Percentiles rank a stretch among this genome's conserved stretches.
These are phyloP conservation scores for Herpetomonas samuelpessoai DNA, from an alignment of 208 protist genomes.

Conservation along the genomic window DNA sequence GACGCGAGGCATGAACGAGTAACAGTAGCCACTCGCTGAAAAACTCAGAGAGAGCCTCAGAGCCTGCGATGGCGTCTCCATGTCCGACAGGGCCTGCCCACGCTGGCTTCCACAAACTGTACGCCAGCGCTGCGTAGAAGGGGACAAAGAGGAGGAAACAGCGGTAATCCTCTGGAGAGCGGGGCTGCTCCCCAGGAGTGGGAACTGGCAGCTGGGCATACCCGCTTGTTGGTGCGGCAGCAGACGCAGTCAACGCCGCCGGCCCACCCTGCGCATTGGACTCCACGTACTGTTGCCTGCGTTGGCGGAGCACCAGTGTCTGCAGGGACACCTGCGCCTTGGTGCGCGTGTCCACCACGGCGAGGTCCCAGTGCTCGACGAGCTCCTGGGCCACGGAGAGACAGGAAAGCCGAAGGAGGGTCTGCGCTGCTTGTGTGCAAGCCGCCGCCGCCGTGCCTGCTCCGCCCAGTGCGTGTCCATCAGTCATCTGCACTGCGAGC, in stretches of 20 bases:
- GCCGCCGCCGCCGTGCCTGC: background rate
- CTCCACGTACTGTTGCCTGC: background rate
- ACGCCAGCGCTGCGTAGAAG: slow-evolving; percentile 7
- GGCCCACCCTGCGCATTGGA: background rate
- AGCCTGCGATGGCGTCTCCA: background rate
- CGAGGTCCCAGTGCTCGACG: slow-evolving; percentile 10
- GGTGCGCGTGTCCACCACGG: background rate
- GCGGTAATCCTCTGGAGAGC: background rate
- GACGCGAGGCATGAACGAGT: background rate
- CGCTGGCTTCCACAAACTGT: background rate
- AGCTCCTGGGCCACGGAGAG: background rate
- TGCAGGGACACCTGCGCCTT: background rate
- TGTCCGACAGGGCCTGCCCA: background rate
- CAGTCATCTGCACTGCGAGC: background rate
- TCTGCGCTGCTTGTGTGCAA: background rate
- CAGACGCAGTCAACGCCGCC: too few relatives aligned
- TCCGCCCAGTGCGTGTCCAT: background rate
- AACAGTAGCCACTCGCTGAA: slow-evolving; percentile 5
- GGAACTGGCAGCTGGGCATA: too few relatives aligned
- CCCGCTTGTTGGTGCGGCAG: too few relatives aligned
- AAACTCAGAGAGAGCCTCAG: background rate
- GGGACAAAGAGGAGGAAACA: slow-evolving; percentile 8
- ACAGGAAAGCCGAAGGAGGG: background rate
- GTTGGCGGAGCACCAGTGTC: background rate
- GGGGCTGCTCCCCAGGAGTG: background rate